Conservation (phyloP, 495 filamentous ascomycete species). For the Penicillium coffeae region DNA sequence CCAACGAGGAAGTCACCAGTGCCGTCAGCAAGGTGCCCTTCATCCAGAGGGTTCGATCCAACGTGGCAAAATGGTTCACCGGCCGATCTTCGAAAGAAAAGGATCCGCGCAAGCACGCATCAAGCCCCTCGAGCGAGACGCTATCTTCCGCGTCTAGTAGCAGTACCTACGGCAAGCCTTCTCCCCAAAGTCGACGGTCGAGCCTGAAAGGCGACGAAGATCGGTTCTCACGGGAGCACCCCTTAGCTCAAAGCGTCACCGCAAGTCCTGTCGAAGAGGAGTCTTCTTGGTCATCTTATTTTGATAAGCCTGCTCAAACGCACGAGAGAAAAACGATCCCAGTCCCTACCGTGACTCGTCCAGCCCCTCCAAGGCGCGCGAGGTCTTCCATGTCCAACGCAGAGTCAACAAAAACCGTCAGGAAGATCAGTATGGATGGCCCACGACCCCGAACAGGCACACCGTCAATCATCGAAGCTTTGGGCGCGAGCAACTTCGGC, state of each 20-base stretch:
- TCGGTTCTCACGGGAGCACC: constrained; percentile 56
- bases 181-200: constrained; percentile 53
- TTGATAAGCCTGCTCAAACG: constrained; percentile 13
- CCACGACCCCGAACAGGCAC: constrained; percentile 36
- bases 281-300: constrained; percentile 37
- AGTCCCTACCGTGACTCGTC: constrained; percentile 35
- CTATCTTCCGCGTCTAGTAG: constrained; percentile 26
- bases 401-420: constrained; percentile 59
- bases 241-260: constrained; percentile 76
- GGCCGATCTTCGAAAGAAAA: constrained; percentile 55
- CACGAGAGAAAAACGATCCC: constrained; percentile 34
- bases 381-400: constrained; percentile 59
- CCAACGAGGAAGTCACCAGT: constrained; percentile 79
- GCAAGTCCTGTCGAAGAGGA: constrained; percentile 61
- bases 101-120: constrained; percentile 44
- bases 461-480: constrained; percentile 45
- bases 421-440: constrained; percentile 32
- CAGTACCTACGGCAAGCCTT: constrained; percentile 30
- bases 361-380: constrained; percentile 46
- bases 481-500: constrained; percentile 46
- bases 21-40: constrained; percentile 88
- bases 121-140: constrained; percentile 37
- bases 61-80: constrained; percentile 56
- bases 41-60: constrained; percentile 61
- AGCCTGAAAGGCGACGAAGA: constrained; percentile 72